These are phyloP conservation scores for Saccharum officinarum DNA, from an alignment of 176 grass and related monocot genomes.

Conservation along the genomic window DNA sequence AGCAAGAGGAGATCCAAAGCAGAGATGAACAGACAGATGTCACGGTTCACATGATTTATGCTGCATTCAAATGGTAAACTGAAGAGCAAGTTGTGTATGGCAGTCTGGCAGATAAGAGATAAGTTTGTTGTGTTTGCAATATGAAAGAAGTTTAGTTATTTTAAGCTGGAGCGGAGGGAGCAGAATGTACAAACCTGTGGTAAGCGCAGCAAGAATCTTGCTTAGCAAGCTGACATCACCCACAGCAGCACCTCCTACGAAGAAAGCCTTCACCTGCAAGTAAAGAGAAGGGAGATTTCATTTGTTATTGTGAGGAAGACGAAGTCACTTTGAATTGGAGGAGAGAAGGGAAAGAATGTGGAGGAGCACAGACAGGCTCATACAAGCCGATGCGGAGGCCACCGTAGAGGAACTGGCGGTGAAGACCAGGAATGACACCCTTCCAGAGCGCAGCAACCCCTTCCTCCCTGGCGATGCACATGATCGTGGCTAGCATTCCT, in stretches of 20 bases:
- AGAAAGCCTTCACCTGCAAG: slow-evolving; percentile 69
- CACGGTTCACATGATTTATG: not conserved
- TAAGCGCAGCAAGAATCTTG: slow-evolving; percentile 83
- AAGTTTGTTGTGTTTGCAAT: not conserved
- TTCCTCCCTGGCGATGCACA: slow-evolving; percentile 68
- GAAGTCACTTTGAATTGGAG: not conserved
- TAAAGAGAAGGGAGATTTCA: not conserved
- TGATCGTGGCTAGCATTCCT: slow-evolving; percentile 67
- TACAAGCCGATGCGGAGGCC: slow-evolving; percentile 90
- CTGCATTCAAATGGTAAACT: not conserved
- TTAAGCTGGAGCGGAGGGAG: not conserved
- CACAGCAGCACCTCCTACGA: slow-evolving; percentile 41
- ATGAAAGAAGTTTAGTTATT: slow-evolving; percentile 6
- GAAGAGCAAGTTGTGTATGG: not conserved
- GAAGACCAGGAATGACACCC: slow-evolving; percentile 76
- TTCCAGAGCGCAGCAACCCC: slow-evolving; percentile 82
- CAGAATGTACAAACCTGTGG: slow-evolving; percentile 61
- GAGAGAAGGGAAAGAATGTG: not conserved
- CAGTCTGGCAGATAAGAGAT: not conserved
- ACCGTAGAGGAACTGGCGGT: slow-evolving; percentile 81
- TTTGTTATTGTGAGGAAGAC: not conserved
- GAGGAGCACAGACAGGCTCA: slow-evolving; percentile 66
- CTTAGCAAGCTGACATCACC: slow-evolving; percentile 53
- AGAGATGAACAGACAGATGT: not conserved
- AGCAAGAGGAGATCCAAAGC: not conserved